phyloP scores from a whole-genome alignment of 768 basidiomycete genomes.

The Pleurotus eryngii region DNA sequence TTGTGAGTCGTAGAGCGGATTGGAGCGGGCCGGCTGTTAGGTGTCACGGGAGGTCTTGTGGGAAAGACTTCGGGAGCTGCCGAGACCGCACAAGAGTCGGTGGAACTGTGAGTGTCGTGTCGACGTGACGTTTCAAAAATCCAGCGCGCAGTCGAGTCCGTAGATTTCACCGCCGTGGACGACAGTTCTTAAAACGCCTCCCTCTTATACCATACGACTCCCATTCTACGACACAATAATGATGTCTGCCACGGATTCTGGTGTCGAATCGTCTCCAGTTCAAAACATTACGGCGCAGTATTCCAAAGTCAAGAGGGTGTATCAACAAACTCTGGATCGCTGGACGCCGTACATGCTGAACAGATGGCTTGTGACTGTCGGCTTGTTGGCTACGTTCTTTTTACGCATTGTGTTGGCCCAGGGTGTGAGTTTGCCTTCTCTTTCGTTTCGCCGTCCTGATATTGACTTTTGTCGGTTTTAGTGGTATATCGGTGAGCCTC shows the following conservation, averaged over 20 bases:
- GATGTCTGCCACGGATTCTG: conserved; percentile 46
- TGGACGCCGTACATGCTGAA: conserved; percentile 88
- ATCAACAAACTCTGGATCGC: conserved; percentile 87
- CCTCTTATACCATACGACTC: not conserved
- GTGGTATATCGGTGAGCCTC: conserved; percentile 88
- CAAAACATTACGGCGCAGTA: conserved; percentile 46
- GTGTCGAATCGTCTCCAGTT: conserved; percentile 42
- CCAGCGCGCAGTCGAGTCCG: not conserved
- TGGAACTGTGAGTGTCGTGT: not conserved
- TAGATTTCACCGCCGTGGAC: not conserved
- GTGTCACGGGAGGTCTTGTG: not conserved
- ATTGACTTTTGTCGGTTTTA: conserved; percentile 26
- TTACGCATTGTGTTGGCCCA: conserved; percentile 84
- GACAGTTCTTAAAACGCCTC: not conserved
- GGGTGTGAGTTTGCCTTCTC: conserved; percentile 59
- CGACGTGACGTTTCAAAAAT: conserved; percentile 1
- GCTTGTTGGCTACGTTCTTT: conserved; percentile 70
- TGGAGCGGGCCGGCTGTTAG: not conserved
- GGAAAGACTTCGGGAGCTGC: not conserved
- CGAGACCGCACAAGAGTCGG: not conserved
- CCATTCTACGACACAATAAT: conserved; percentile 25
- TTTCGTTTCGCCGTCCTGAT: conserved; percentile 1
- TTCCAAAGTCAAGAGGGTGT: conserved; percentile 64
- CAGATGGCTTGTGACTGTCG: conserved; percentile 81
- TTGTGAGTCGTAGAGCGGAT: too few relatives aligned